Evolutionary conservation across 177 flowering plant genomes (phyloP).

Genomic region (Vitis hybrid): DNA sequence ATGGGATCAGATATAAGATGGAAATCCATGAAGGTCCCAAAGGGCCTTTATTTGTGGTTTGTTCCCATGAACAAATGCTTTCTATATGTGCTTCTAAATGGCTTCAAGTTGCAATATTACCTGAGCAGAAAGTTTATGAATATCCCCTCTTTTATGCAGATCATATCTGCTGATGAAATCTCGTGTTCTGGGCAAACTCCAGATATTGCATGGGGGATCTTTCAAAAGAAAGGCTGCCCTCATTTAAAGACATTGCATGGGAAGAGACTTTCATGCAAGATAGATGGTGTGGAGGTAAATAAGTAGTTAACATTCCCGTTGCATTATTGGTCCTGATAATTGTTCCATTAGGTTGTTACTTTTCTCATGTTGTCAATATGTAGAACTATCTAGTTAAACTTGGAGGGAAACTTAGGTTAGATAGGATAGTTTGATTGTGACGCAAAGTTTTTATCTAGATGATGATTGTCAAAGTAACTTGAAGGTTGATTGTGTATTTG

Average conservation of each 20-base stretch:
- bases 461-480: neutral
- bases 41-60: constrained; percentile 82
- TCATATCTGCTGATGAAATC: constrained; percentile 55
- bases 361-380: neutral
- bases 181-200: constrained; percentile 81
- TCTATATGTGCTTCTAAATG: neutral
- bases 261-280: constrained; percentile 76
- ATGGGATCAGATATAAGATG: constrained; percentile 56
- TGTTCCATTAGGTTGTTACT: neutral
- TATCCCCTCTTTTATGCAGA: constrained; percentile 33
- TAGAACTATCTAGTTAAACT: neutral
- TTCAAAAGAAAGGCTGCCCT: constrained; percentile 62
- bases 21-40: constrained; percentile 77
- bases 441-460: neutral
- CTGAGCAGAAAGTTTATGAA: neutral
- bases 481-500: neutral
- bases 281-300: constrained; percentile 83
- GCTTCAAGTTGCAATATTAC: neutral
- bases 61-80: constrained; percentile 7
- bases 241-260: constrained; percentile 57
- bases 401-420: neutral
- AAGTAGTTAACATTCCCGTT: neutral
- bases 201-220: constrained; percentile 76
- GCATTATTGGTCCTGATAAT: neutral
- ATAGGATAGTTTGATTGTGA: no score